Evolutionary conservation across 2,329 filamentous ascomycete species (phyloP).

Genomic region (Tothia fuscella): DNA sequence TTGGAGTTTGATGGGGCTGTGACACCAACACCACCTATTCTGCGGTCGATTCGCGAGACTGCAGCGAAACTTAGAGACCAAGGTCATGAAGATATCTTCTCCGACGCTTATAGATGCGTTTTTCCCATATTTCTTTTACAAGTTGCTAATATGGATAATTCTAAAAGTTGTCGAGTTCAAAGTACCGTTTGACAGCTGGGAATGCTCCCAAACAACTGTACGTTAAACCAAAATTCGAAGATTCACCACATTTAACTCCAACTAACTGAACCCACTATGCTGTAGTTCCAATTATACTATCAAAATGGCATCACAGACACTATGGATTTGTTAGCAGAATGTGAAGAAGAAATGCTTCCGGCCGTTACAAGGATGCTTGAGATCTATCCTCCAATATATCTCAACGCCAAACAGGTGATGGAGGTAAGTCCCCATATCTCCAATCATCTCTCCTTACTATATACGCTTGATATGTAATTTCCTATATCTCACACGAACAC

Average conservation of each 20-base stretch:
- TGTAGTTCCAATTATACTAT: neutral
- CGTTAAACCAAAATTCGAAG: neutral
- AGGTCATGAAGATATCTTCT: too few species aligned
- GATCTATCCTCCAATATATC: neutral
- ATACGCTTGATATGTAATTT: too few species aligned
- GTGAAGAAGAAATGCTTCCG: neutral
- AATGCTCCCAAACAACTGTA: neutral
- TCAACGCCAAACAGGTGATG: neutral
- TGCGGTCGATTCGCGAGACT: slow-evolving; percentile 15
- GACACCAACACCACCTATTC: slow-evolving; percentile 14
- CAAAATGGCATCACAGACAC: neutral
- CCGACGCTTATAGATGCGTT: too few species aligned
- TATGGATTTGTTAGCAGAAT: neutral
- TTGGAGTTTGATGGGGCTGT: slow-evolving; percentile 16
- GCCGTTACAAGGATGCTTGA: neutral
- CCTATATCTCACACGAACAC: too few species aligned
- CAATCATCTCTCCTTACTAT: too few species aligned
- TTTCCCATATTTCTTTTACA: neutral
- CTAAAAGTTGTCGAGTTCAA: neutral
- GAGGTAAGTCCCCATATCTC: neutral
- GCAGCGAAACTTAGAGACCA: slow-evolving; percentile 15
- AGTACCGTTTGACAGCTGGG: neutral
- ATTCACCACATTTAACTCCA: neutral
- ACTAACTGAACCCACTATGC: neutral
- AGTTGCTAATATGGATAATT: neutral